Conservation (phyloP, 441 rosid species). For the Sinapis alba region DNA sequence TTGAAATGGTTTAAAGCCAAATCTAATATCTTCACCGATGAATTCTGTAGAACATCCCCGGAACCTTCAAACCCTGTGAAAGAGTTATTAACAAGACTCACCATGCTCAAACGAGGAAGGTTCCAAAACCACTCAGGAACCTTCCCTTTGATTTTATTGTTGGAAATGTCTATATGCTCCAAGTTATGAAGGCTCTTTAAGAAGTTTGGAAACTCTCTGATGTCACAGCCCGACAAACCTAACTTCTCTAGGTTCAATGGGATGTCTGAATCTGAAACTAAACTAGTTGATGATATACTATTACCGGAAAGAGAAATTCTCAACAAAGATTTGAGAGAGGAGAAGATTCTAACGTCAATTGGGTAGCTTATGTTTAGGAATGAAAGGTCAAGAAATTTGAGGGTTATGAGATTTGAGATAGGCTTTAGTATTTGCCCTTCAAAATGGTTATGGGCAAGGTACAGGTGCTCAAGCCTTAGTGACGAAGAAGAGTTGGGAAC, state of each 20-base stretch:
- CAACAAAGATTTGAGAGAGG: background rate
- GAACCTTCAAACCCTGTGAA: constrained; percentile 13
- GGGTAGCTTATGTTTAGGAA: constrained; percentile 8
- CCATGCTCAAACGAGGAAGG: background rate
- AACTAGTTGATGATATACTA: background rate
- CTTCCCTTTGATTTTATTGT: constrained; percentile 6
- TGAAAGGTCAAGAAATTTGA: constrained; percentile 1
- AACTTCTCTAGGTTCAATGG: background rate
- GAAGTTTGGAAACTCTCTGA: constrained; percentile 10
- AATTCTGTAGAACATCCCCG: background rate
- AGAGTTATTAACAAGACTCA: background rate
- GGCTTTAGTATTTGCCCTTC: constrained; percentile 4
- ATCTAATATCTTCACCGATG: background rate
- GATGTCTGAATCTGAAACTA: background rate
- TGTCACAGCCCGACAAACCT: background rate
- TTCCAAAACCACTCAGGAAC: constrained; percentile 1
- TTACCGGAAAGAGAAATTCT: background rate
- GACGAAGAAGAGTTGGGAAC: background rate
- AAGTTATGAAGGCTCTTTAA: background rate
- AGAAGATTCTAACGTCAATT: background rate
- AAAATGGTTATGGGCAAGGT: constrained; percentile 1
- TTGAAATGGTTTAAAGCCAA: background rate
- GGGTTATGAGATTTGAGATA: constrained; percentile 8
- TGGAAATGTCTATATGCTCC: background rate
- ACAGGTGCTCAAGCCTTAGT: background rate